Evolutionary conservation across 352 stramenopile species (phyloP).

Genomic region (Phytopythium aichiense): DNA sequence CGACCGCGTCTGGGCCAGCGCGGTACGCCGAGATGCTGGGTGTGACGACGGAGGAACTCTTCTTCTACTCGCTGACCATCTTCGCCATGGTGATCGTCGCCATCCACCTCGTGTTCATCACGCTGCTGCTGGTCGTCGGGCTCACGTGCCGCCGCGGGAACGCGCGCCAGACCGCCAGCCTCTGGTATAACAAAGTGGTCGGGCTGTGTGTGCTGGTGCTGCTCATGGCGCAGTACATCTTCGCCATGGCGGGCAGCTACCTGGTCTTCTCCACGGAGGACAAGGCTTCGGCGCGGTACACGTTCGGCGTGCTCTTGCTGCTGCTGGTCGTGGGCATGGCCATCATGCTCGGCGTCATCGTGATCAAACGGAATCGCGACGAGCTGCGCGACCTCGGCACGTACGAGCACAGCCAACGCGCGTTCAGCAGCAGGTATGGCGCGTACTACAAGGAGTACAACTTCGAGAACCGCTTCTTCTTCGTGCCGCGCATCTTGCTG

Average conservation of each 20-base stretch:
- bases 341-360: conserved; percentile 60
- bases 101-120: conserved; percentile 47
- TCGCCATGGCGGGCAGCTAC: conserved; percentile 79
- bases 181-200: conserved; percentile 82
- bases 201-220: conserved; percentile 67
- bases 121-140: conserved; percentile 12
- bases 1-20: conserved; percentile 31
- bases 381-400: conserved; percentile 77
- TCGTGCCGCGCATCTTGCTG: conserved; percentile 72
- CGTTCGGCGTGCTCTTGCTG: conserved; percentile 42
- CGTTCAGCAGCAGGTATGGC: conserved; percentile 81
- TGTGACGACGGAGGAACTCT: conserved; percentile 43
- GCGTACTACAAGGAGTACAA: conserved; percentile 89
- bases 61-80: conserved; percentile 61
- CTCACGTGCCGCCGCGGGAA: conserved; percentile 5
- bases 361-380: conserved; percentile 58
- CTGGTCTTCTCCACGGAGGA: conserved; percentile 51
- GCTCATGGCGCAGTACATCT: conserved; percentile 83
- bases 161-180: conserved; percentile 8
- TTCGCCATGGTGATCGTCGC: conserved; percentile 40
- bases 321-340: conserved; percentile 44
- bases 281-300: conserved; percentile 31
- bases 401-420: conserved; percentile 67
- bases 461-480: conserved; percentile 88
- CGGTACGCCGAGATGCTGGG: conserved; percentile 52